Base-by-base conservation (phyloP, 768 basidiomycete genomes). In the Mycena polygramma region DNA sequence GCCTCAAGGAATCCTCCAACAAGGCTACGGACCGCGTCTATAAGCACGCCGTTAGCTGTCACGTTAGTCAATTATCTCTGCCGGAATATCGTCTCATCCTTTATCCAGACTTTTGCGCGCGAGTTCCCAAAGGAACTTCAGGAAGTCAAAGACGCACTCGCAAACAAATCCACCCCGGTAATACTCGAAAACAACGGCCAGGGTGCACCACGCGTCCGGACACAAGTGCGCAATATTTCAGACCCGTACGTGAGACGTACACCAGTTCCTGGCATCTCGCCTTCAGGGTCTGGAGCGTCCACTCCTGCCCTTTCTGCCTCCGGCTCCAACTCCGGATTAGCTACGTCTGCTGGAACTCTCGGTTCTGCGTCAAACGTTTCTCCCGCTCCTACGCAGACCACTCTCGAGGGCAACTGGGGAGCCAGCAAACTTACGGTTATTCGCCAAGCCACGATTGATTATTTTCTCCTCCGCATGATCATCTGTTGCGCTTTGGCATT, bases 401-500 rank as follows among this genome's bases (percentile, higher is more conserved):
- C 53, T 39, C 26, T 64, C 15, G 19, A 36, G 14, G 52, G 57
- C n/a, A 41, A 57, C 26, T 57, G 43, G 36, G 64, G 57, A 11
- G 20, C 43, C 1, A 24, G 20, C 8, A 71, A 51, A n/a, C 24
- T 71, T 11, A 61, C 55, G 14, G 22, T 30, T 17, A 10, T 5
- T 6, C 65, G 58, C 2, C 70, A 71, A 61, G 53, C 63, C 14
- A 46, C 20, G 2, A 68, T 71, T 36, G 66, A 71, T 26, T 57
- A 22, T 10, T 52, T 57, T 10, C 20, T 71, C 6, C 37, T 71
- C 19, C 30, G 43, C 10, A 41, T 71, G n/a, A 39, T 71, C 37
- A 62, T 71, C 36, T 71, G 70, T 59, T 71, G 70, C 35, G 70
- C 70, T 8, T n/a, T 71, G 4, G 43, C 70, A 8, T 71, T 67